These are phyloP conservation scores for Fusarium chaquense DNA, from an alignment of 2,329 filamentous ascomycete genomes.

Conservation along the genomic window DNA sequence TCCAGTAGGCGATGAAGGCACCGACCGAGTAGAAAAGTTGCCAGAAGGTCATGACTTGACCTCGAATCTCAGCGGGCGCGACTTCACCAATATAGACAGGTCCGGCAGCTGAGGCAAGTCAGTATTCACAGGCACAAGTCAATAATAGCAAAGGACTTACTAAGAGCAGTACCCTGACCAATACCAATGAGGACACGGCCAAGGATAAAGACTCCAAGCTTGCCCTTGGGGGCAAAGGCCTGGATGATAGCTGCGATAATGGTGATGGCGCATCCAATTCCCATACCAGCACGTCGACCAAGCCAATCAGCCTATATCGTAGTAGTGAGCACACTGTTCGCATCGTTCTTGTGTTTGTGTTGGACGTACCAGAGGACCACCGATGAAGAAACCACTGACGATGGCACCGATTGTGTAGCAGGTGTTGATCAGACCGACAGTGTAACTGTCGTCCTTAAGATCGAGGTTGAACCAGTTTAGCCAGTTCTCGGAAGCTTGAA, in stretches of 20 bases:
- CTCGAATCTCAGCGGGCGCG: conserved; percentile 71
- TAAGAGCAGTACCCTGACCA: conserved; percentile 76
- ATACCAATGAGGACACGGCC: conserved; percentile 77
- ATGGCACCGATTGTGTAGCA: conserved; percentile 79
- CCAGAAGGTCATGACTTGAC: conserved; percentile 76
- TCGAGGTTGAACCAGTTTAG: conserved; percentile 70
- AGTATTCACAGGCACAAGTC: background rate
- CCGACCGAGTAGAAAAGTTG: conserved; percentile 74
- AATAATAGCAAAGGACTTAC: conserved; percentile 8
- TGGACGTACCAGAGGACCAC: conserved; percentile 65
- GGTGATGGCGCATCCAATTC: conserved; percentile 71
- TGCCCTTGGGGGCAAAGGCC: conserved; percentile 70
- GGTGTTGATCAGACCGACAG: conserved; percentile 70
- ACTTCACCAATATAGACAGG: conserved; percentile 79
- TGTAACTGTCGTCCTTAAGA: conserved; percentile 56
- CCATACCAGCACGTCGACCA: conserved; percentile 75
- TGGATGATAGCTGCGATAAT: conserved; percentile 78
- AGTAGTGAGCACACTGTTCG: conserved; percentile 18
- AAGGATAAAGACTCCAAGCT: conserved; percentile 74
- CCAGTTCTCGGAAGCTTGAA: conserved; percentile 77
- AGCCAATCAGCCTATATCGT: conserved; percentile 63
- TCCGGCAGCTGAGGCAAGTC: conserved; percentile 63
- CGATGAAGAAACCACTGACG: conserved; percentile 76
- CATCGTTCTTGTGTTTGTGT: background rate
- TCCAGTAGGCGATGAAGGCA: conserved; percentile 64